Evolutionary conservation across 495 filamentous ascomycete species (phyloP), one percentile per base, ranked within the genome.

Genomic region (Staphylotrichum longicolle): DNA sequence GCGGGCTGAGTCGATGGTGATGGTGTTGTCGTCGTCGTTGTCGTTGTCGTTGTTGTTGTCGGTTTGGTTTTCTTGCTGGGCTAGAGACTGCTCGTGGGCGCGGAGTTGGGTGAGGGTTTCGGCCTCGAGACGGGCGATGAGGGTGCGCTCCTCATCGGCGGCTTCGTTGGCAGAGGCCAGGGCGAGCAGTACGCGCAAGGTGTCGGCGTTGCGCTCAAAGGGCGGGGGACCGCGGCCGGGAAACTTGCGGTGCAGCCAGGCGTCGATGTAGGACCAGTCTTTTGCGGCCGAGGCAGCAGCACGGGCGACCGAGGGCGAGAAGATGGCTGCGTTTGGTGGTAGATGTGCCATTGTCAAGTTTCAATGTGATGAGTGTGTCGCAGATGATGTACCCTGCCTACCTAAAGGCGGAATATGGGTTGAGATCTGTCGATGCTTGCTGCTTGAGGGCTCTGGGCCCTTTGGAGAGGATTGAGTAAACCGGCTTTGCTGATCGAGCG

Each of bases 151-250:
- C 61, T 96, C 91, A 64, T 96, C 90, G 15, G 91, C 91, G 8
- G 84, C 72, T 67, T 96, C 91, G 76, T 94, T 96, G 44, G 85
- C 81, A 9, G 85, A 78, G 30, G 90, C 87, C 9, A 97, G 80
- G 14, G 88, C 83, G 8, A 95, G 81, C 5, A 97, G 78, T 5
- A 84, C 86, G 55, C 85, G 86, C 32, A 97, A 79, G 2, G 92
- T 96, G 59, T 91, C 89, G 49, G 85, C 80, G 69, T 93, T 96
- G 66, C 90, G 86, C 74, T 97, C 93, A 72, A 96, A 94, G 5
- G 78, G 66, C 2, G 88, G 85, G 7, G 80, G 74, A 10, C 67
- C 41, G 7, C 71, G 60, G 58, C 66, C 56, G 42, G 63, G 64
- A 68, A 87, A 92, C 64, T 89, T 86, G 51, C 81, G 78, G 34